Conservation (phyloP, 306 rosid species). For the Mimosa pudica region DNA sequence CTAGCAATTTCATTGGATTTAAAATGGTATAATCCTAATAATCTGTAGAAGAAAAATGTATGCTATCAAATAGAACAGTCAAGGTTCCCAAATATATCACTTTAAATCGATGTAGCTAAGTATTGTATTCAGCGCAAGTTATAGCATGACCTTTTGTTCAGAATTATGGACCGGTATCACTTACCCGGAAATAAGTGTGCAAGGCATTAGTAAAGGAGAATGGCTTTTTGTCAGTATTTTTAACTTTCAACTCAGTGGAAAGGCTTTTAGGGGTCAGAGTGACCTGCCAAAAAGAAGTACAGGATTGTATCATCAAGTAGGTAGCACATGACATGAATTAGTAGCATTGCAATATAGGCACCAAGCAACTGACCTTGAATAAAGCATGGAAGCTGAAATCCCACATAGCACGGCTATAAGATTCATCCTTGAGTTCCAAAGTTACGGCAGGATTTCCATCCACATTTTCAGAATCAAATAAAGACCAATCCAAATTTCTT, state of each 20-base stretch:
- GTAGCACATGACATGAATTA: slow-evolving; percentile 15
- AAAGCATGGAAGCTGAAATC: slow-evolving; percentile 91
- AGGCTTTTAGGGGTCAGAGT: slow-evolving; percentile 65
- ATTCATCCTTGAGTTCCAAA: slow-evolving; percentile 76
- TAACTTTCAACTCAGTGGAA: slow-evolving; percentile 71
- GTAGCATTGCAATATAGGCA: slow-evolving; percentile 16
- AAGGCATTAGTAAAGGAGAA: slow-evolving; percentile 85
- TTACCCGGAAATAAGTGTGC: slow-evolving; percentile 87
- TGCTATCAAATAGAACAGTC: slow-evolving; percentile 14
- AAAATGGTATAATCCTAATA: neutral
- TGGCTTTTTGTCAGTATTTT: slow-evolving; percentile 77
- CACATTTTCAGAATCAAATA: slow-evolving; percentile 65
- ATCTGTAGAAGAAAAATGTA: slow-evolving; percentile 13
- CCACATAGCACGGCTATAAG: slow-evolving; percentile 89
- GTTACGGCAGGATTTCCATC: slow-evolving; percentile 78
- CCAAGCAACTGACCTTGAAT: slow-evolving; percentile 64
- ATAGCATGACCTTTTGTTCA: slow-evolving; percentile 18
- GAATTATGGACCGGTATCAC: slow-evolving; percentile 37
- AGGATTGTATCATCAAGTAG: slow-evolving; percentile 12
- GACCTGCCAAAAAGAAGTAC: slow-evolving; percentile 55
- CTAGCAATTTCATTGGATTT: slow-evolving; percentile 25
- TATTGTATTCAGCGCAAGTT: slow-evolving; percentile 2
- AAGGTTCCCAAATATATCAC: neutral
- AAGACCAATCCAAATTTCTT: slow-evolving; percentile 86
- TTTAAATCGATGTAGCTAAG: neutral